phyloP scores from a whole-genome alignment of 2,329 filamentous ascomycete genomes.

The Trichoderma sp. region DNA sequence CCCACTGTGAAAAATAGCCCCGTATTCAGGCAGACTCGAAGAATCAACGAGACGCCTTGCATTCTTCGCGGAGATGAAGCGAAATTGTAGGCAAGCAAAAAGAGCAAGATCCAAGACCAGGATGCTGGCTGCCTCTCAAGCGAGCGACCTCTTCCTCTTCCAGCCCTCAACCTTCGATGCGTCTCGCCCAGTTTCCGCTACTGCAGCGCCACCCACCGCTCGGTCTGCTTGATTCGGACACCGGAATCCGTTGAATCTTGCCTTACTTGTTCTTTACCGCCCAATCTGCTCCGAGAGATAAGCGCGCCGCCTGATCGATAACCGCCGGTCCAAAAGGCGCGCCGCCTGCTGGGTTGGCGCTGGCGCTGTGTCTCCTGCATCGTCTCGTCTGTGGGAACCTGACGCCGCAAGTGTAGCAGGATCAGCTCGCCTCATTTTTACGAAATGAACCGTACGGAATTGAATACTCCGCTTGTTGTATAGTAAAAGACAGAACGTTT shows the following conservation, averaged over 20 bases:
- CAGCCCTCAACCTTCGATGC: neutral
- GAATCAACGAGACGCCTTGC: neutral
- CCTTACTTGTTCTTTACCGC: neutral
- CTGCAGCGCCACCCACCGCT: conserved; percentile 12
- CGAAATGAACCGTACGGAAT: neutral
- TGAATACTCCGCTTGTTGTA: neutral
- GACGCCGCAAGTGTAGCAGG: neutral
- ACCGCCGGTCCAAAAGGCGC: conserved; percentile 2
- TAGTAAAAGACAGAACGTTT: neutral
- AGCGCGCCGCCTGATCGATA: conserved; percentile 19
- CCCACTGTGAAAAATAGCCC: conserved; percentile 18
- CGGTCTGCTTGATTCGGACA: conserved; percentile 23
- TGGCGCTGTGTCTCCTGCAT: neutral
- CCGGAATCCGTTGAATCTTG: neutral
- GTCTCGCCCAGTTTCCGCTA: neutral
- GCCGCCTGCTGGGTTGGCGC: neutral
- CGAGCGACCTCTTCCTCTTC: neutral
- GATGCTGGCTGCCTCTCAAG: neutral
- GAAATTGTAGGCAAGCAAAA: neutral
- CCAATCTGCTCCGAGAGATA: neutral
- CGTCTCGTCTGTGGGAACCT: neutral
- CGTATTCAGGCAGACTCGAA: conserved; percentile 16
- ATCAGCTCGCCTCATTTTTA: neutral
- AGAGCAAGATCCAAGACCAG: neutral
- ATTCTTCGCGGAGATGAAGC: neutral